Base-by-base conservation (phyloP, 1,139 yeast species). In the Yamadazyma triangularis region DNA sequence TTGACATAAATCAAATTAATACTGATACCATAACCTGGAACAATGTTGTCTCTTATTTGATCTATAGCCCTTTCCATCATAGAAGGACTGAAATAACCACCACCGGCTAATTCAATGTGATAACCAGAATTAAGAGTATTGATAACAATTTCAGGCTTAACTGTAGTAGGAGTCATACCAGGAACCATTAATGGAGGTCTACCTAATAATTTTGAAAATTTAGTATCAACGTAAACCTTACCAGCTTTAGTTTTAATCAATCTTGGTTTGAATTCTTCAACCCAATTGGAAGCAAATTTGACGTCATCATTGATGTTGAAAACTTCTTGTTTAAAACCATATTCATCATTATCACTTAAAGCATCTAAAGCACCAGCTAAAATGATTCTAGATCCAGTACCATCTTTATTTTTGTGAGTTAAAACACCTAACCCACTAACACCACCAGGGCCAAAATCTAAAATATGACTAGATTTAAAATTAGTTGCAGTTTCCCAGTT, bases 371-470 rank as follows among this genome's bases (percentile, higher is more conserved):
- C 77, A 58, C 98, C 97, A 32, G 95, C 97, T 46, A 93, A 74
- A 48, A 91, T 86, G 39, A 91, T 70, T 64, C 99, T 83, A 30
- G 87, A 83, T 61, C 99, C 99, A 34, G 97, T 87, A 64, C 99
- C 99, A 53, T 91, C 98, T 66, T 89, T 91, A 69, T 89, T 91
- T 64, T 95, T 83, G 64, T 88, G 96, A 37, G 98, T 91, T 50
- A 91, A 75, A 42, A 85, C 83, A 63, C 98, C 98, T 47, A 91
- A 73, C 47, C 99, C 99, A 29, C 97, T 86, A 31, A 86, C 80
- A 48, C 97, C 98, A 62, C 99, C 98, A 40, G 98, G 99, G 54
- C 99, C 99, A 51, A 91, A 91, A 62, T 91, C 99, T 45, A 91
- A 63, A 47, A 91, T 76, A 58, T 93, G 98, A 31, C 96, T 84